These are phyloP conservation scores for Lomentospora prolificans DNA, from an alignment of 2,329 filamentous ascomycete species.

Conservation along the genomic window DNA sequence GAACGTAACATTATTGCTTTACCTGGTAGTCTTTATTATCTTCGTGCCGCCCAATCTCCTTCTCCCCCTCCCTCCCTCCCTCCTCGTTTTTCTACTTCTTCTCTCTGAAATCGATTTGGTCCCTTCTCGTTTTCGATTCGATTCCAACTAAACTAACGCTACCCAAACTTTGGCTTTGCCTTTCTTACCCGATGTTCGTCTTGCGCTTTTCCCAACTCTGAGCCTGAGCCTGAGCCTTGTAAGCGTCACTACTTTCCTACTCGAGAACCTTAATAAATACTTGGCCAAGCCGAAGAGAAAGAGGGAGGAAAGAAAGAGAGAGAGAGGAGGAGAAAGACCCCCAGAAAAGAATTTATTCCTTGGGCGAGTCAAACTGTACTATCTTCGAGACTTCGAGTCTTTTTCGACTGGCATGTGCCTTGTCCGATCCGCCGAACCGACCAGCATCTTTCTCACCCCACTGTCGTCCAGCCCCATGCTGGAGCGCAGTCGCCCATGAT, in stretches of 20 bases:
- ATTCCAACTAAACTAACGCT: background rate
- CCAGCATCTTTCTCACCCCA: background rate
- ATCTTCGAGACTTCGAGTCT: too few species aligned
- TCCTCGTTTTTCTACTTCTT: background rate
- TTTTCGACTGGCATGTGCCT: background rate
- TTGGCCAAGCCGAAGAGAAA: too few species aligned
- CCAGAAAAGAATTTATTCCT: too few species aligned
- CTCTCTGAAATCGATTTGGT: background rate
- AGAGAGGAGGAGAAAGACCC: too few species aligned
- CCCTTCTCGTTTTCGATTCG: background rate
- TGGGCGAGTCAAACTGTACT: too few species aligned
- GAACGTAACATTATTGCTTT: background rate
- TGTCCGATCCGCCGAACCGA: background rate
- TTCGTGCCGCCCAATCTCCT: constrained; percentile 3
- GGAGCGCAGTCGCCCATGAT: background rate
- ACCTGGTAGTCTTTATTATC: constrained; percentile 3
- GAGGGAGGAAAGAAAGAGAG: too few species aligned
- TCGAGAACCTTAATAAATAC: background rate
- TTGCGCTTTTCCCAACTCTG: background rate
- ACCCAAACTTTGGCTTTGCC: background rate
- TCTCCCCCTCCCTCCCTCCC: background rate
- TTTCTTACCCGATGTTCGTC: background rate
- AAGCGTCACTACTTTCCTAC: background rate
- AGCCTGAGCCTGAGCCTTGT: background rate
- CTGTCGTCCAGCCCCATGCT: background rate